phyloP scores from a whole-genome alignment of 176 grass and related monocot genomes.

The Carex scoparia region DNA sequence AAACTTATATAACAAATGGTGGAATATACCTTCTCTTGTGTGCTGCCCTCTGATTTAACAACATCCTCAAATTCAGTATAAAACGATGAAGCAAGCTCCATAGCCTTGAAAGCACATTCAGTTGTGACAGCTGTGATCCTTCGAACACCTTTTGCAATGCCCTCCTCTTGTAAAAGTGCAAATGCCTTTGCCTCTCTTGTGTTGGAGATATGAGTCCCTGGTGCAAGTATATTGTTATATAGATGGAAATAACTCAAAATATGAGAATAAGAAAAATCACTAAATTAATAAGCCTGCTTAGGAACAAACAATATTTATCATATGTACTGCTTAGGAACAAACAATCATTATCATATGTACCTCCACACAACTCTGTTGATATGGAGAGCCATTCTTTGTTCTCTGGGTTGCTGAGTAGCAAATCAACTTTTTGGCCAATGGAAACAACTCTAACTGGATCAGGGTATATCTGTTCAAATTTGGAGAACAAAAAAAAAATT shows the following conservation, averaged over 20 bases:
- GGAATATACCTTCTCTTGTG: conserved; percentile 63
- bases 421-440: conserved; percentile 75
- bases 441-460: conserved; percentile 89
- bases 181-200: conserved; percentile 76
- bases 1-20: no score
- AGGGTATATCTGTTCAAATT: conserved; percentile 61
- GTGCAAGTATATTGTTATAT: conserved; percentile 19
- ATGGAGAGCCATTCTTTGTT: conserved; percentile 80
- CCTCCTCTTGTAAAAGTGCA: conserved; percentile 83
- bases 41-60: conserved; percentile 44
- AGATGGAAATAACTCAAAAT: neutral
- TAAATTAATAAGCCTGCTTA: neutral
- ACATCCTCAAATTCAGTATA: conserved; percentile 45
- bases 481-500: neutral
- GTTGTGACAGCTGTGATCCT: conserved; percentile 88
- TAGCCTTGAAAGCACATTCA: conserved; percentile 54
- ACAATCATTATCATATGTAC: conserved; percentile 32
- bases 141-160: conserved; percentile 86
- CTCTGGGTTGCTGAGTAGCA: conserved; percentile 59
- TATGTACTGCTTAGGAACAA: neutral
- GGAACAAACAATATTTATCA: neutral
- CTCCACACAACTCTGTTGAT: conserved; percentile 88
- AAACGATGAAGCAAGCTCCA: conserved; percentile 57
- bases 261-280: neutral
- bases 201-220: conserved; percentile 90